Evolutionary conservation across 148 eudicot genomes (phyloP).

Genomic region (Vaccinium myrtillus): DNA sequence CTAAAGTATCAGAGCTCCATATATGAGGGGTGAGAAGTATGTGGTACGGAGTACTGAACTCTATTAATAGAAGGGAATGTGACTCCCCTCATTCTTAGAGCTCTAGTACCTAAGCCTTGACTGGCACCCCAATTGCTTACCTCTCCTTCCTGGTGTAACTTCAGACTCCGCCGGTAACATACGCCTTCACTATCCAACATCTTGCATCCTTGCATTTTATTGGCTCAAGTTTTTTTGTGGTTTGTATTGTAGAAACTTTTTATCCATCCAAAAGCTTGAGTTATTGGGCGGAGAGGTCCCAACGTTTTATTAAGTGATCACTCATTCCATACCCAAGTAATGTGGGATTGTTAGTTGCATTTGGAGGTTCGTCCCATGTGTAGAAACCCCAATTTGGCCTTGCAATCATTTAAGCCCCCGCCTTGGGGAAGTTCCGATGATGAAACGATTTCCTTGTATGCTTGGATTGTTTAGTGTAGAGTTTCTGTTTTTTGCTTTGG

Average conservation of each 20-base stretch:
- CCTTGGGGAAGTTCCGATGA: no score
- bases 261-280: not conserved
- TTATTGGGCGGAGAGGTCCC: not conserved
- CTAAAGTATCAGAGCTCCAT: not conserved
- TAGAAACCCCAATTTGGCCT: no score
- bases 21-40: not conserved
- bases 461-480: no score
- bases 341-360: not conserved
- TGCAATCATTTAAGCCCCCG: no score
- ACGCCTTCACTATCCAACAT: not conserved
- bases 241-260: not conserved
- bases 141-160: not conserved
- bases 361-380: not conserved
- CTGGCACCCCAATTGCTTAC: not conserved
- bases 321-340: constrained; percentile 1
- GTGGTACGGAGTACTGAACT: not conserved
- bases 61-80: not conserved
- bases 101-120: not conserved
- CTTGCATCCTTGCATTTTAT: not conserved
- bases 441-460: no score
- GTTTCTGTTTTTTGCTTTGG: no score
- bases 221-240: not conserved
- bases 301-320: not conserved
- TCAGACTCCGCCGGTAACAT: not conserved
- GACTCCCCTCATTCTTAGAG: not conserved